A percentile compares a stretch with the other conserved stretches of the same genome.
These are phyloP conservation scores for Curvularia eragrostidis DNA, from an alignment of 2,329 filamentous ascomycete genomes.

Conservation along the genomic window DNA sequence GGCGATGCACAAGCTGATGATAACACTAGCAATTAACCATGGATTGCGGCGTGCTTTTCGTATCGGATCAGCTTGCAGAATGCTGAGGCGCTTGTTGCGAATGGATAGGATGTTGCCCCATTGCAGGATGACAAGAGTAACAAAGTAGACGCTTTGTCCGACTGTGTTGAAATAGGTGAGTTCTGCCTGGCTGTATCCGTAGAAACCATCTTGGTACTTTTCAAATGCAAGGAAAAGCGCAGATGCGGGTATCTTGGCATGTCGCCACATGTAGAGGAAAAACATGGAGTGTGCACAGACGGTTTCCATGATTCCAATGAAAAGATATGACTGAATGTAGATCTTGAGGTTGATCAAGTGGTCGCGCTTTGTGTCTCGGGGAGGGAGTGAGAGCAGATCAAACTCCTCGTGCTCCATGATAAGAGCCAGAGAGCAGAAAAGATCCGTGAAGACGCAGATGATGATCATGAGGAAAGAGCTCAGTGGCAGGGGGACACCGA, in stretches of 20 bases:
- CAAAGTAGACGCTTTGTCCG: slow-evolving; percentile 1
- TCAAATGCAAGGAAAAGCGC: slow-evolving; percentile 1
- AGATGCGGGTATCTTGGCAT: slow-evolving; percentile 2
- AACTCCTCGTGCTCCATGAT: slow-evolving; percentile 2
- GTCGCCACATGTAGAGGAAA: slow-evolving; percentile 3
- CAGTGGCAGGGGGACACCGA: not conserved
- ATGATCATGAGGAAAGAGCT: slow-evolving; percentile 4
- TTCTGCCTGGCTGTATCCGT: not conserved
- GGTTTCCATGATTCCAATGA: slow-evolving; percentile 2
- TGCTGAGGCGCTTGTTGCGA: slow-evolving; percentile 1
- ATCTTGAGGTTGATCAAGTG: slow-evolving; percentile 4
- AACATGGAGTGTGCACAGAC: slow-evolving; percentile 1
- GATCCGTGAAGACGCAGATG: not conserved
- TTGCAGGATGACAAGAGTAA: slow-evolving; percentile 1
- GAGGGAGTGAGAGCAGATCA: slow-evolving; percentile 1
- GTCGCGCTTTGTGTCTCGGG: not conserved
- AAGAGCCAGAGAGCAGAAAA: slow-evolving; percentile 1
- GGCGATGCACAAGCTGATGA: not conserved
- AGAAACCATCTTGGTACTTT: slow-evolving; percentile 1
- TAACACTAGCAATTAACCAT: not conserved
- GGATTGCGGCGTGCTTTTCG: slow-evolving; percentile 1
- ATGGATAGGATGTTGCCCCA: not conserved
- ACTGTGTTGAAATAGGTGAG: slow-evolving; percentile 2
- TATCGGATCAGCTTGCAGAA: not conserved
- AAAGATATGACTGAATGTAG: not conserved